Conservation (phyloP, 23 red algal species). For the Gracilariopsis chorda region DNA sequence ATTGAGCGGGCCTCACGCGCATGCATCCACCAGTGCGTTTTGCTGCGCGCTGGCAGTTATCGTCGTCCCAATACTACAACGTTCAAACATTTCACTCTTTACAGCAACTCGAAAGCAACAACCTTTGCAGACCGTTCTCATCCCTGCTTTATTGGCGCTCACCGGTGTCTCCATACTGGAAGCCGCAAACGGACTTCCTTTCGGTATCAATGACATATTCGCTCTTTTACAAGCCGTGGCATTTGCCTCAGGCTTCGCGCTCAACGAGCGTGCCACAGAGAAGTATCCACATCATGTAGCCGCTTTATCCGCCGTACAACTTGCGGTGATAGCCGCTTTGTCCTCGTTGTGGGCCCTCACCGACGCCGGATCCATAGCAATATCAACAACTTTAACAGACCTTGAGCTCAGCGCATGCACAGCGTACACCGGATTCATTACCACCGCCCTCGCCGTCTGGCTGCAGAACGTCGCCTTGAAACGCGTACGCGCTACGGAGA, state of each 20-base stretch:
- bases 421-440: conserved; percentile 70
- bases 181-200: background rate
- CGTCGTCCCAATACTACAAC: conserved; percentile 67
- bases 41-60: conserved; percentile 79
- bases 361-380: background rate
- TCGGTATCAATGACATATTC: conserved; percentile 41
- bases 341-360: conserved; percentile 24
- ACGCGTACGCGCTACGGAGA: conserved; percentile 63
- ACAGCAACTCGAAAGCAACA: background rate
- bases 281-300: conserved; percentile 40
- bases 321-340: conserved; percentile 36
- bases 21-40: conserved; percentile 80
- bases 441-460: conserved; percentile 75
- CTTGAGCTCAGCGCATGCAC: background rate
- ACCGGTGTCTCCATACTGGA: conserved; percentile 70
- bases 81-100: background rate
- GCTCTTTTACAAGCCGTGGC: conserved; percentile 64
- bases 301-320: conserved; percentile 42
- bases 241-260: conserved; percentile 72
- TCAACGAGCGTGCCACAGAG: conserved; percentile 51
- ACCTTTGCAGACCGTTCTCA: background rate
- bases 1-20: conserved; percentile 17
- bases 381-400: background rate
- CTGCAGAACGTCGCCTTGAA: conserved; percentile 64
- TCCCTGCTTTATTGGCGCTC: conserved; percentile 49